Base-by-base conservation (phyloP, 371 early-diverging fungal genomes). In the Actinomortierella wolfii region DNA sequence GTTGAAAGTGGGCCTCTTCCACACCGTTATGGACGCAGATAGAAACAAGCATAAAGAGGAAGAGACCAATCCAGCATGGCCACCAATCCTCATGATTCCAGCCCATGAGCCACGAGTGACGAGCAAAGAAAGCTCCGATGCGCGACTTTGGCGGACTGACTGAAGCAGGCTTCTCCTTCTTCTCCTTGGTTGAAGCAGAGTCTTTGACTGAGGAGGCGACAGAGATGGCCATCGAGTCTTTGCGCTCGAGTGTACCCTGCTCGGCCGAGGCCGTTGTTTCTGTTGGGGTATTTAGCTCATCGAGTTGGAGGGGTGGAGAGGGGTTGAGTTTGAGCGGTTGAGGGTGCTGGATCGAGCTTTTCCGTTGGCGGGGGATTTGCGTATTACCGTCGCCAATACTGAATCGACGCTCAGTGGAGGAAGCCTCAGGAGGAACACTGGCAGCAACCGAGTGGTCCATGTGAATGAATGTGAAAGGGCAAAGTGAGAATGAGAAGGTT, bases 1-100 rank as follows among this genome's bases (percentile, higher is more conserved):
- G 42, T 25, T 75, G 26, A 64, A 86, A 86, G n/a, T 68, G 51
- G 2, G 86, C 85, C 21, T 76, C 65, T 0, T 80, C 79, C 51
- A 86, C 76, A 24, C 50, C 75, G 50, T 82, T 61, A 11, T 66
- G 71, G 8, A 86, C 85, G 18, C 81, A 80, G 41, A 77, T 71
- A 0, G 76, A 61, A 20, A 84, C 76, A 57, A 81, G 68, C 24
- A 82, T 85, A 70, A 86, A 86, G 59, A 84, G 82, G 28, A 83
- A 69, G 25, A 84, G 76, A 15, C 86, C 86, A 48, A 84, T 83
- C 84, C 84, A 84, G 45, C 82, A 81, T 9, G 86, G 77, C 86
- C 84, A 84, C 86, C 86, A 86, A 55, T 86, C 86, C 53, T 83
- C 84, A 23, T 80, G 76, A 61, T 86, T 86, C 86, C 86, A 86